Evolutionary conservation across 2,329 filamentous ascomycete species (phyloP).

Genomic region (Escovopsis sp.): DNA sequence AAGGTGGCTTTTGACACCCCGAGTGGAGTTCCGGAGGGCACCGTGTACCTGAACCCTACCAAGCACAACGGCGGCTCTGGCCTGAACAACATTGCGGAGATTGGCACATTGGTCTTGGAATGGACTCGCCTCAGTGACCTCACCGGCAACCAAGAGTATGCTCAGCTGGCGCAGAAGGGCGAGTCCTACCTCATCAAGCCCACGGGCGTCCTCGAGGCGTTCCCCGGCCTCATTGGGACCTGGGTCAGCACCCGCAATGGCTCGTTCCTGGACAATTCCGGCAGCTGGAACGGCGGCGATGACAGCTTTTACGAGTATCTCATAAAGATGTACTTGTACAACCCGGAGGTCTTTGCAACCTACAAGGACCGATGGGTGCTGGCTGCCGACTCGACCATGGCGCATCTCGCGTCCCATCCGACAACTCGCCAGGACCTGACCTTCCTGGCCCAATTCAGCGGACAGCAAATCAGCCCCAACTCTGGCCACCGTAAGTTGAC

Average conservation of each 20-base stretch:
- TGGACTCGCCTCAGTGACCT: conserved; percentile 72
- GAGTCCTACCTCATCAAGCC: conserved; percentile 58
- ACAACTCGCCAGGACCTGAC: conserved; percentile 52
- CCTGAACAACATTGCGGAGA: conserved; percentile 60
- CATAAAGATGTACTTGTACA: conserved; percentile 82
- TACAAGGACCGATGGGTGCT: conserved; percentile 64
- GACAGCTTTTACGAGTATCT: conserved; percentile 85
- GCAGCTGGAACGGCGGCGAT: conserved; percentile 63
- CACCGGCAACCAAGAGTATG: conserved; percentile 53
- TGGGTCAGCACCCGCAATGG: conserved; percentile 51
- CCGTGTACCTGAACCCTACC: conserved; percentile 42
- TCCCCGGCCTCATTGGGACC: conserved; percentile 60
- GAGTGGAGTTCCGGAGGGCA: conserved; percentile 59
- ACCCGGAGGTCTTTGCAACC: conserved; percentile 42
- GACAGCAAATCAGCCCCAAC: conserved; percentile 25
- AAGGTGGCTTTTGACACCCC: conserved; percentile 67
- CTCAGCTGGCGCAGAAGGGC: conserved; percentile 47
- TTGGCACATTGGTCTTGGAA: conserved; percentile 67
- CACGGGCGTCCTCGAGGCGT: conserved; percentile 45
- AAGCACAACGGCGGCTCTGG: conserved; percentile 31
- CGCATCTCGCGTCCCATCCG: conserved; percentile 56
- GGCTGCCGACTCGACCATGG: conserved; percentile 63
- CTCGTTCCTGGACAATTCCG: conserved; percentile 47
- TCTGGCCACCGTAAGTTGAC: conserved; percentile 34
- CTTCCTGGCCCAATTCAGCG: conserved; percentile 47